These are phyloP conservation scores for Glaciozyma martinii DNA, from an alignment of 768 basidiomycete species.

Conservation along the genomic window DNA sequence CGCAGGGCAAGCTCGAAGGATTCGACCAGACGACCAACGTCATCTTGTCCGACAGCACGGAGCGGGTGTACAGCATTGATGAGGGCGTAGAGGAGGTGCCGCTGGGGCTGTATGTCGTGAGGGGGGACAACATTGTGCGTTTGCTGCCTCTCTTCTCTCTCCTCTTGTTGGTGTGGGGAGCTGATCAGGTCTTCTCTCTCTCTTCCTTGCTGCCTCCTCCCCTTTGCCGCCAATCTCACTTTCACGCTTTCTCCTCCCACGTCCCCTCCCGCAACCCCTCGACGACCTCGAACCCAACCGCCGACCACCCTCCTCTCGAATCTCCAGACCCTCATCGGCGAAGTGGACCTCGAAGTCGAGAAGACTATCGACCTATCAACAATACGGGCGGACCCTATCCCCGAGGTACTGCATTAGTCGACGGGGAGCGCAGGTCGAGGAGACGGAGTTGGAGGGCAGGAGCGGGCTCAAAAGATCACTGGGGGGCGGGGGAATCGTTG, in stretches of 20 bases:
- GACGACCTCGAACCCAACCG: too few species aligned
- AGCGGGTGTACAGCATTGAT: conserved; percentile 83
- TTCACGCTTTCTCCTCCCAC: too few species aligned
- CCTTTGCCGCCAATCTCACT: not conserved
- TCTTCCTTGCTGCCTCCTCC: not conserved
- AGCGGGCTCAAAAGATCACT: too few species aligned
- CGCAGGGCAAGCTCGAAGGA: conserved; percentile 80
- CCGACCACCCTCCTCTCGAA: too few species aligned
- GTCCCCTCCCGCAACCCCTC: too few species aligned
- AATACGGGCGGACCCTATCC: conserved; percentile 77
- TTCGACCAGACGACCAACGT: conserved; percentile 94
- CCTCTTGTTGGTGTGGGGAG: not conserved
- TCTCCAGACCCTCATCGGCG: conserved; percentile 42
- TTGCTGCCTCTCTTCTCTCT: too few species aligned
- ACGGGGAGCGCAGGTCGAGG: too few species aligned
- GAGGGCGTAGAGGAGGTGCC: conserved; percentile 91
- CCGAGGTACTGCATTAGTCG: conserved; percentile 35
- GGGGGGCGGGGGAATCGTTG: too few species aligned
- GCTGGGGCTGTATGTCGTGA: conserved; percentile 89
- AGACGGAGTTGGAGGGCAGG: too few species aligned
- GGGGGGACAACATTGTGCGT: conserved; percentile 95
- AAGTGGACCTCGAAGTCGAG: conserved; percentile 59
- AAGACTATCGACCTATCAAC: conserved; percentile 68
- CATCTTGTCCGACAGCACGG: conserved; percentile 85
- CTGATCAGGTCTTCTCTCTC: not conserved